phyloP scores from a whole-genome alignment of 495 filamentous ascomycete genomes.

The Neurospora sp. region DNA sequence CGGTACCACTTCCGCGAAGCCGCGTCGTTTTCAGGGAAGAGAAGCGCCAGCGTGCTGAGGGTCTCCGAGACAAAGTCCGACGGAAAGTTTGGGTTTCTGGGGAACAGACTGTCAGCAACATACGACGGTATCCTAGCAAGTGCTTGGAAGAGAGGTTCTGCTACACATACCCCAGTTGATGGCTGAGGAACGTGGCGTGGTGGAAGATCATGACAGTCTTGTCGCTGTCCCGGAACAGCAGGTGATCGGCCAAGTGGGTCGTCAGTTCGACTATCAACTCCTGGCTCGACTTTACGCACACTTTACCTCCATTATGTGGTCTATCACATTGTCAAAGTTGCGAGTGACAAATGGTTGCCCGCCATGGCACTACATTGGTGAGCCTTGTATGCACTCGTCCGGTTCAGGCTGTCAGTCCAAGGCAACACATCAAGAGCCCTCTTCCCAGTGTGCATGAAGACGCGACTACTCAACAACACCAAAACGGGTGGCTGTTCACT shows the following conservation, averaged over 20 bases:
- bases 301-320: neutral
- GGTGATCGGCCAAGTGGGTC: constrained; percentile 32
- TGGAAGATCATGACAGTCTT: constrained; percentile 33
- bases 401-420: neutral
- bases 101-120: neutral
- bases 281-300: neutral
- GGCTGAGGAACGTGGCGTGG: constrained; percentile 24
- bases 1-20: constrained; percentile 12
- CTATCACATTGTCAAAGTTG: neutral
- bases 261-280: constrained; percentile 18
- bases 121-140: neutral
- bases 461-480: neutral
- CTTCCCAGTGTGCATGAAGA: neutral
- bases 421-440: neutral
- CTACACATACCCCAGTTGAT: constrained; percentile 4
- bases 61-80: constrained; percentile 33
- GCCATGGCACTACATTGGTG: neutral
- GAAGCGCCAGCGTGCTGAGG: constrained; percentile 32
- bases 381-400: neutral
- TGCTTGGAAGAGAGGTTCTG: neutral
- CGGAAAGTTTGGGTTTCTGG: constrained; percentile 14
- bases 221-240: constrained; percentile 28
- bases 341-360: neutral
- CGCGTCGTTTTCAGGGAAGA: constrained; percentile 29
- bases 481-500: neutral